These are phyloP conservation scores for Trapa bicornis DNA, from an alignment of 345 rosid genomes.

Conservation along the genomic window DNA sequence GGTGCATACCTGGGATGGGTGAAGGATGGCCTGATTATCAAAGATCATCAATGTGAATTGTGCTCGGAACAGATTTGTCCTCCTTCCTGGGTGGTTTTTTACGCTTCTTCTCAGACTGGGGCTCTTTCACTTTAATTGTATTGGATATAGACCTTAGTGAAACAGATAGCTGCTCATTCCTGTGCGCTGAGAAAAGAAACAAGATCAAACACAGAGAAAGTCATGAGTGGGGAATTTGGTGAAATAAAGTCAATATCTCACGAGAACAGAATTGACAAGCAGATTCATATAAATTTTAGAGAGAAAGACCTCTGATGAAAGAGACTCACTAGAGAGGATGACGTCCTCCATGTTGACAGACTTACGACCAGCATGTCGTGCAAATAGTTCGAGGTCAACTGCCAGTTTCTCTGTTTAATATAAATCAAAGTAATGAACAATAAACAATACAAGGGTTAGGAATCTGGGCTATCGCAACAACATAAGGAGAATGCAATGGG, in stretches of 20 bases:
- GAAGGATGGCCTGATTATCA: neutral
- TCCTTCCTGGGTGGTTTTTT: conserved; percentile 34
- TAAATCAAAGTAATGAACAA: too few relatives aligned
- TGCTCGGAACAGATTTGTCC: conserved; percentile 25
- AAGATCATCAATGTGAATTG: conserved; percentile 18
- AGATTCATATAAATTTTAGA: neutral
- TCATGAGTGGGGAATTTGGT: neutral
- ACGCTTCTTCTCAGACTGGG: conserved; percentile 61
- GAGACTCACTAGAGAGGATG: conserved; percentile 54
- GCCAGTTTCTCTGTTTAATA: conserved; percentile 52
- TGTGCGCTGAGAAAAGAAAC: conserved; percentile 50
- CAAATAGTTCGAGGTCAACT: conserved; percentile 68
- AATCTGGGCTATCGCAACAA: neutral
- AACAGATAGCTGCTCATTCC: conserved; percentile 53
- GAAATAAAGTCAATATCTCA: neutral
- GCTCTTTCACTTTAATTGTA: conserved; percentile 61
- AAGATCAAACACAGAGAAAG: neutral
- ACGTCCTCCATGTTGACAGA: conserved; percentile 76
- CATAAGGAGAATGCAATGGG: neutral
- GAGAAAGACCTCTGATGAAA: neutral
- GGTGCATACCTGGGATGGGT: neutral
- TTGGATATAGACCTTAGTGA: conserved; percentile 48
- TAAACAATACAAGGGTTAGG: neutral
- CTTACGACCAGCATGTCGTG: conserved; percentile 89
- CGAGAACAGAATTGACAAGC: neutral